Evolutionary conservation across 2,329 filamentous ascomycete species (phyloP).

Genomic region (Ophiocordyceps sinensis): DNA sequence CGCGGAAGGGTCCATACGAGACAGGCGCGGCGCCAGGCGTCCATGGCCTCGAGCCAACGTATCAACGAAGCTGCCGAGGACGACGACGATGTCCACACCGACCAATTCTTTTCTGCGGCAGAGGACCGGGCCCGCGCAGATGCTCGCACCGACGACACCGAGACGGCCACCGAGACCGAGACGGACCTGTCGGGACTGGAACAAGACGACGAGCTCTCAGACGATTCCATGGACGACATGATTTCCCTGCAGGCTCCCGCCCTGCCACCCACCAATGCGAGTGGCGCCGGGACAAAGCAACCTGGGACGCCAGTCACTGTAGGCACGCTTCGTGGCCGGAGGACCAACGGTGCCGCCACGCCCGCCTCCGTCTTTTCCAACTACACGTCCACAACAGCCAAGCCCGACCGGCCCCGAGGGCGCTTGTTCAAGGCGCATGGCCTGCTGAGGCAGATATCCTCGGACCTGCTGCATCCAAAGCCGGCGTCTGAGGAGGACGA

Average conservation of each 20-base stretch:
- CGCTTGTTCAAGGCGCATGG: slow-evolving; percentile 77
- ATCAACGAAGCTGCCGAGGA: slow-evolving; percentile 46
- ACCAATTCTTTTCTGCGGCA: slow-evolving; percentile 84
- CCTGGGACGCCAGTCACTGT: slow-evolving; percentile 67
- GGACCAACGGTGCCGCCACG: slow-evolving; percentile 59
- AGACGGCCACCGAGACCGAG: slow-evolving; percentile 45
- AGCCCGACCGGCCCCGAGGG: slow-evolving; percentile 55
- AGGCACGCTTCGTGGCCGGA: slow-evolving; percentile 41
- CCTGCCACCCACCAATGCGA: slow-evolving; percentile 62
- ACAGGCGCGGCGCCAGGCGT: slow-evolving; percentile 30
- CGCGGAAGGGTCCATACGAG: slow-evolving; percentile 43
- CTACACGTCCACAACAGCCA: slow-evolving; percentile 71
- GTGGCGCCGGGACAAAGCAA: slow-evolving; percentile 65
- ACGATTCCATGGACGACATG: slow-evolving; percentile 86
- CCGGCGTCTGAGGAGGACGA: slow-evolving; percentile 69
- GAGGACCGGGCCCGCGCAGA: slow-evolving; percentile 58
- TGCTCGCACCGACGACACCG: slow-evolving; percentile 42
- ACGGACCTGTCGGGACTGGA: slow-evolving; percentile 48
- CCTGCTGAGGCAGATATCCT: slow-evolving; percentile 54
- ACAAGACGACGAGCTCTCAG: slow-evolving; percentile 63
- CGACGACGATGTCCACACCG: slow-evolving; percentile 69
- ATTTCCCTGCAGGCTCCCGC: slow-evolving; percentile 76
- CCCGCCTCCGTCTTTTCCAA: slow-evolving; percentile 83
- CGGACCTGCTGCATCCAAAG: slow-evolving; percentile 72
- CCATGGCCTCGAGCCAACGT: slow-evolving; percentile 23